These are phyloP conservation scores for Fusarium abutilonis DNA, from an alignment of 2,329 filamentous ascomycete species.

Conservation along the genomic window DNA sequence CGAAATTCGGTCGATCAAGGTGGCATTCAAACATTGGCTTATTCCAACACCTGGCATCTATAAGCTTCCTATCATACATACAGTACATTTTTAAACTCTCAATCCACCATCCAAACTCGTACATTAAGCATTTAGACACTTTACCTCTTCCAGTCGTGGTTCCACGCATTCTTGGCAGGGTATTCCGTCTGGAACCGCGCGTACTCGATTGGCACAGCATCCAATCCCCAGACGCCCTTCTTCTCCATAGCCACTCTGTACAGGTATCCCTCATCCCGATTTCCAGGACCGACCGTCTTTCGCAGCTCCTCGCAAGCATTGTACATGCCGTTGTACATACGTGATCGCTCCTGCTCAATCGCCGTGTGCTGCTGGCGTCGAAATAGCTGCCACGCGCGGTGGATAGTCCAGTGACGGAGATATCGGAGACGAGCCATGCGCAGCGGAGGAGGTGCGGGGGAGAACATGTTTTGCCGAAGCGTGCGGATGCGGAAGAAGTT, in stretches of 20 bases:
- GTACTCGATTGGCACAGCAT: constrained; percentile 91
- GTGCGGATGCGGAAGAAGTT: constrained; percentile 57
- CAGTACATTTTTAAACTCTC: constrained; percentile 30
- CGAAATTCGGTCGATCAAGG: not conserved
- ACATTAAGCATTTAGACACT: not conserved
- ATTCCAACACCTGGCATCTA: constrained; percentile 6
- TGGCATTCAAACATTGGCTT: constrained; percentile 3
- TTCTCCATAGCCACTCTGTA: constrained; percentile 93
- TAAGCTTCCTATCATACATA: constrained; percentile 41
- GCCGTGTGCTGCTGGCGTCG: constrained; percentile 72
- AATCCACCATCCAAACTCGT: not conserved
- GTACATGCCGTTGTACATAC: constrained; percentile 84
- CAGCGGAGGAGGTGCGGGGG: constrained; percentile 71
- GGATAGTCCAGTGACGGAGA: constrained; percentile 98
- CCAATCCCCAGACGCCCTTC: constrained; percentile 78
- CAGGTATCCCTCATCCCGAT: constrained; percentile 72
- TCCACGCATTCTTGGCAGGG: constrained; percentile 83
- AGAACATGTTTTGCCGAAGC: constrained; percentile 60
- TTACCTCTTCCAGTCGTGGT: constrained; percentile 85
- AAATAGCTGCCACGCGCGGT: constrained; percentile 91
- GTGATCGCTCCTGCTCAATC: constrained; percentile 76
- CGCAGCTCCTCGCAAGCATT: constrained; percentile 86
- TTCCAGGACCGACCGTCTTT: constrained; percentile 65
- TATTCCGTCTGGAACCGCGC: constrained; percentile 85
- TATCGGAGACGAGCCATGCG: constrained; percentile 87